A percentile compares a stretch with the other conserved stretches of the same genome.
Evolutionary conservation across 345 rosid genomes (phyloP).

Genomic region (Arabidopsis arenosa): DNA sequence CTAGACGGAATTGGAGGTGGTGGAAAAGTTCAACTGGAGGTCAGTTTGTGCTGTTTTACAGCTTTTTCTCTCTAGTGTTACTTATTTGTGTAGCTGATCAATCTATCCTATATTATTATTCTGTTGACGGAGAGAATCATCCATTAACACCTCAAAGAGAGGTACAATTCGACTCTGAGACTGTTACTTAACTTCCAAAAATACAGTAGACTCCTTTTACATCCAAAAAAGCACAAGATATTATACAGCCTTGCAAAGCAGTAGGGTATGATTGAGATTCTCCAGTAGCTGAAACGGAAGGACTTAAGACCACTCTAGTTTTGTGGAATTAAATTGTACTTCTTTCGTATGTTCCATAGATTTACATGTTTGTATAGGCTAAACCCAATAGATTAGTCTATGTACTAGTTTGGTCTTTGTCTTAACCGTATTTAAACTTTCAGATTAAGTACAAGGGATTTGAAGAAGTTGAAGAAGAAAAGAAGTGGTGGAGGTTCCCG

Average conservation of each 20-base stretch:
- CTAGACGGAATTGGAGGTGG: constrained; percentile 99
- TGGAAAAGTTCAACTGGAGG: constrained; percentile 89
- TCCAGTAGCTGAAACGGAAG: too few relatives aligned
- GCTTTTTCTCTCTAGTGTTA: neutral
- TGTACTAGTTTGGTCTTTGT: constrained; percentile 1
- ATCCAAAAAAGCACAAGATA: neutral
- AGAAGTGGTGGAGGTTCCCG: constrained; percentile 81
- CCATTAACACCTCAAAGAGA: too few relatives aligned
- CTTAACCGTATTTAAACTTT: constrained; percentile 20
- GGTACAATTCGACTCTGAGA: too few relatives aligned
- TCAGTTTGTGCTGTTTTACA: constrained; percentile 44
- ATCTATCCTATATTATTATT: neutral
- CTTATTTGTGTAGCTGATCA: neutral
- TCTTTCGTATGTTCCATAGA: neutral
- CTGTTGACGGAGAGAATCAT: neutral
- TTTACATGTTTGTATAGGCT: constrained; percentile 23
- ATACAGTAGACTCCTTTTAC: neutral
- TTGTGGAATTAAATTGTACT: too few relatives aligned
- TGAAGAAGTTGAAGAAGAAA: constrained; percentile 77
- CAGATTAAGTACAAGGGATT: constrained; percentile 85
- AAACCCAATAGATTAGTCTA: neutral
- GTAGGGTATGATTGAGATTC: too few relatives aligned
- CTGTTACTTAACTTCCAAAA: constrained; percentile 13
- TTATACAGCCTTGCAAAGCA: constrained; percentile 15
- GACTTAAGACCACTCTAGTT: too few relatives aligned